Evolutionary conservation across 495 filamentous ascomycete species (phyloP), one percentile per base, ranked within the genome.

Genomic region (Daldinia concentrica): DNA sequence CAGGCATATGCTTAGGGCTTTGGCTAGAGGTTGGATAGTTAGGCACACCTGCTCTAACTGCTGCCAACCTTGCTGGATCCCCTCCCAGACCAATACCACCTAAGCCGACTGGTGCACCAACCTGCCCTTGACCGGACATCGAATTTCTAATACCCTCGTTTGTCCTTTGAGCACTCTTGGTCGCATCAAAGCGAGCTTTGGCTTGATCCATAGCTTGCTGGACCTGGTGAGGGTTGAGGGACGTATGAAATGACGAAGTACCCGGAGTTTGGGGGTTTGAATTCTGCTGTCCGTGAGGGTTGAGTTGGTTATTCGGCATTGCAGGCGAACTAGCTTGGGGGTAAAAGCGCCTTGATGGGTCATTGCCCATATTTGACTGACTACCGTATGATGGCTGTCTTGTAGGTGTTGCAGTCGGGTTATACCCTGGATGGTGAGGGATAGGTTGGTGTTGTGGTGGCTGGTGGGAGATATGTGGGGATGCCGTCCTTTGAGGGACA

Each of bases 131-230:
- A 14, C 70, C 66, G 17, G 67, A 61, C 50, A 73, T 68, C 8
- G 71, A 62, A 64, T 74, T 78, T 22, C 76, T 66, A 4, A 72
- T 68, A 19, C 63, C 62, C 37, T 78, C 76, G 24, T 63, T 76
- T 1, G 76, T 69, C 34, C 65, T 72, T 14, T 76, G 71, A 5
- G 76, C 81, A 24, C 64, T 74, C 59, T 80, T 79, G 48, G 79
- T 79, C 1, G 80, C 82, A 55, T 80, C 79, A 29, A 82, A 80
- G 3, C 82, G 74, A 17, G 83, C 83, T 36, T 80, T 76, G 11
- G 82, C 82, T 71, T 84, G 83, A 36, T 84, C 79, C 81, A 84
- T 58, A 17, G 74, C 64, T 64, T 75, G 74, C 50, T 76, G 75
- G 26, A 77, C 62, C 64, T 80, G 64, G 9, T 73, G 54, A 22